phyloP scores from a whole-genome alignment of 1,284 basidiomycete genomes.

The Cystobasidiaceae sp. region DNA sequence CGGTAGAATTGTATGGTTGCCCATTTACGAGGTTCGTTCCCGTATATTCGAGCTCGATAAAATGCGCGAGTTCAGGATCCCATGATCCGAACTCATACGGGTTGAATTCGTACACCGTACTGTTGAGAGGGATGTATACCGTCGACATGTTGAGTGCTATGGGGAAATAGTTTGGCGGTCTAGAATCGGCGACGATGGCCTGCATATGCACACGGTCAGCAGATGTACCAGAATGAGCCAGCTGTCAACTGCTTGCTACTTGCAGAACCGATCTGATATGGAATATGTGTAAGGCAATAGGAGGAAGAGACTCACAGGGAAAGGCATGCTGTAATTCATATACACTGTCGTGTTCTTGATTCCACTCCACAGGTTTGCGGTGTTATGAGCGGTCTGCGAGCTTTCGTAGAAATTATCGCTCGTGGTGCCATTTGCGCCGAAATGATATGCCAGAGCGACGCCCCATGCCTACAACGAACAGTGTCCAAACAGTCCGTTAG shows the following conservation, averaged over 20 bases:
- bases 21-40: slow-evolving; percentile 59
- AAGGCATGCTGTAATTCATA: slow-evolving; percentile 35
- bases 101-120: slow-evolving; percentile 42
- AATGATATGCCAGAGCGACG: slow-evolving; percentile 37
- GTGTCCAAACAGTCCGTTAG: too few relatives aligned
- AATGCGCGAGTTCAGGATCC: slow-evolving; percentile 60
- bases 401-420: slow-evolving; percentile 33
- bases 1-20: slow-evolving; percentile 52
- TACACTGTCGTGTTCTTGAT: slow-evolving; percentile 36
- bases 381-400: slow-evolving; percentile 15
- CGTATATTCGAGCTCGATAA: slow-evolving; percentile 56
- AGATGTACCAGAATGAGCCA: neutral
- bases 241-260: too few relatives aligned
- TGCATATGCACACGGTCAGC: too few relatives aligned
- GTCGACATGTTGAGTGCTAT: slow-evolving; percentile 11
- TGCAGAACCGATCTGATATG: too few relatives aligned
- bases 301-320: slow-evolving; percentile 34
- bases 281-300: neutral
- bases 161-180: slow-evolving; percentile 21
- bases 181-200: slow-evolving; percentile 27
- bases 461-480: slow-evolving; percentile 31
- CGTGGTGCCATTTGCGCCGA: slow-evolving; percentile 37
- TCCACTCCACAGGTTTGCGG: slow-evolving; percentile 33
- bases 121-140: slow-evolving; percentile 32
- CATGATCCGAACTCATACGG: slow-evolving; percentile 60